A percentile compares a stretch with the other conserved stretches of the same genome.
These are phyloP conservation scores for Neostapfia colusana DNA, from an alignment of 176 grass and related monocot genomes.

Conservation along the genomic window DNA sequence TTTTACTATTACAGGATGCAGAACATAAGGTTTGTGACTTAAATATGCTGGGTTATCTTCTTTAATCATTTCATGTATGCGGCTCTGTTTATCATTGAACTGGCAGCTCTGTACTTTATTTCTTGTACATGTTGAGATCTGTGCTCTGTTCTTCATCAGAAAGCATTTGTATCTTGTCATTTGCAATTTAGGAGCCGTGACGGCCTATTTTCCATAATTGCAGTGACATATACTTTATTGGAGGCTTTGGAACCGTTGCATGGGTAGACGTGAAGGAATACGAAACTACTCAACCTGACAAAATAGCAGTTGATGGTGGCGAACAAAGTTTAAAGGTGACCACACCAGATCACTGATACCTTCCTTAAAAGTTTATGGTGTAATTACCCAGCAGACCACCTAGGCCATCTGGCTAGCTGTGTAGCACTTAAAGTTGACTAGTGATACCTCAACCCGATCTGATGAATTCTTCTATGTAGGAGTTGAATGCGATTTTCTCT, in stretches of 20 bases:
- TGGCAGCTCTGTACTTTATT: neutral
- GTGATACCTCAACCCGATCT: neutral
- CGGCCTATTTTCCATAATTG: slow-evolving; percentile 30
- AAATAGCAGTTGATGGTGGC: slow-evolving; percentile 83
- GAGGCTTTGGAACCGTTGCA: slow-evolving; percentile 97
- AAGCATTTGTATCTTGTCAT: neutral
- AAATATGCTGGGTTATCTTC: slow-evolving; percentile 1
- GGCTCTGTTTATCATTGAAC: neutral
- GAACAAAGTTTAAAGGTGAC: slow-evolving; percentile 92
- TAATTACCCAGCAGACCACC: neutral
- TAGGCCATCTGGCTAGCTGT: slow-evolving; percentile 15
- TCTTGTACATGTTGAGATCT: neutral
- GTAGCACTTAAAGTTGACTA: neutral
- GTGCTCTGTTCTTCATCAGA: neutral
- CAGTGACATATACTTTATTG: slow-evolving; percentile 96
- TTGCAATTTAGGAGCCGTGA: slow-evolving; percentile 26
- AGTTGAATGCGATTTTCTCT: slow-evolving; percentile 92
- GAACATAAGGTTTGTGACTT: slow-evolving; percentile 72
- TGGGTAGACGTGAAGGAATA: slow-evolving; percentile 95
- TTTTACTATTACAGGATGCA: slow-evolving; percentile 99
- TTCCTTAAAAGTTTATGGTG: slow-evolving; percentile 15
- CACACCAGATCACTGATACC: neutral
- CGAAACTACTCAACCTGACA: slow-evolving; percentile 81
- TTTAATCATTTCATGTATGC: slow-evolving; percentile 13
- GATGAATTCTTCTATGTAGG: slow-evolving; percentile 46